These are phyloP conservation scores for Globisporangium echinulatum DNA, from an alignment of 352 stramenopile species.

Conservation along the genomic window DNA sequence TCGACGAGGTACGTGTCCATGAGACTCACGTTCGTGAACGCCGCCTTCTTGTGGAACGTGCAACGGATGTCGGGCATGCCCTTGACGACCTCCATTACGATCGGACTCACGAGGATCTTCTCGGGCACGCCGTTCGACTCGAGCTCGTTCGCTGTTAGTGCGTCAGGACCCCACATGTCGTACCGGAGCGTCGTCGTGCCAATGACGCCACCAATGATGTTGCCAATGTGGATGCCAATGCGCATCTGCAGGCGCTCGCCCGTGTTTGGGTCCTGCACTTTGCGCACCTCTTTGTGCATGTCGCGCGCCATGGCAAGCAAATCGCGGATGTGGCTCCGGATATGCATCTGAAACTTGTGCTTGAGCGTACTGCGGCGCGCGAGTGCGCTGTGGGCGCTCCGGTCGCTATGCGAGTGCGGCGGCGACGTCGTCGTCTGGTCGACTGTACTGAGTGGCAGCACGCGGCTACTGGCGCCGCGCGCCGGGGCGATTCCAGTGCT, in stretches of 20 bases:
- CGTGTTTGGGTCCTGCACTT: constrained; percentile 80
- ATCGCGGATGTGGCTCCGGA: constrained; percentile 75
- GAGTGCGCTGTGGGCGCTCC: constrained; percentile 9
- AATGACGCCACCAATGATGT: constrained; percentile 86
- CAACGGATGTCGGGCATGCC: constrained; percentile 82
- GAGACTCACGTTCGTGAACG: constrained; percentile 74
- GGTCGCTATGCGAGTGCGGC: constrained; percentile 1
- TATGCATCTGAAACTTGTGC: constrained; percentile 77
- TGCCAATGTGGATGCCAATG: constrained; percentile 84
- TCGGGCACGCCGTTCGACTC: constrained; percentile 81
- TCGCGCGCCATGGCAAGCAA: constrained; percentile 75
- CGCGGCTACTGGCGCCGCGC: constrained; percentile 33
- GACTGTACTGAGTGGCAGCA: constrained; percentile 30
- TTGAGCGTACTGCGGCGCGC: constrained; percentile 62
- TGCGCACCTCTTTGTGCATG: constrained; percentile 84
- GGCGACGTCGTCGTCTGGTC: constrained; percentile 3
- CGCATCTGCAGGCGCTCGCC: constrained; percentile 82
- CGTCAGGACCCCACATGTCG: constrained; percentile 85
- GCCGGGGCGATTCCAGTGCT: constrained; percentile 5
- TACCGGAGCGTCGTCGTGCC: constrained; percentile 83
- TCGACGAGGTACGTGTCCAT: constrained; percentile 85
- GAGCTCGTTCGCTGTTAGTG: constrained; percentile 81
- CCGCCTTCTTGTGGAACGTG: constrained; percentile 76
- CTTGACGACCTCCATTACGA: constrained; percentile 77
- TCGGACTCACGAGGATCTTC: constrained; percentile 69